Base-by-base conservation (phyloP, 23 red algal species). In the Gracilaria gracilis region DNA sequence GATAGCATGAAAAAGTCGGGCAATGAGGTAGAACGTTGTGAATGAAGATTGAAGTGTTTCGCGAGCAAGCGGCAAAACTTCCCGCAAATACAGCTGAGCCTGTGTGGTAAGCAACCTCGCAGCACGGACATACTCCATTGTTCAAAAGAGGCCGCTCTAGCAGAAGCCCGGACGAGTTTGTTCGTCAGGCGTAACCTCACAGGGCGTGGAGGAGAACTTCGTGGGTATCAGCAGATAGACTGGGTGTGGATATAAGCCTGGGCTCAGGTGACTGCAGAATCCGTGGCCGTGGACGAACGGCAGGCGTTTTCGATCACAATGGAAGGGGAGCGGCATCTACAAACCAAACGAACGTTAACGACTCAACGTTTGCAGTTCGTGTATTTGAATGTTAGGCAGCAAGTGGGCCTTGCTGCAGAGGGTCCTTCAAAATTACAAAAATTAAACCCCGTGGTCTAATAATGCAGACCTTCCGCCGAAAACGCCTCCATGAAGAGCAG, bases 61-160 rank as follows among this genome's bases (percentile, higher is more conserved):
- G 71, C 53, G 71, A 36, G 59, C 67, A 40, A 89, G 71, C 31
- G 85, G 85, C 31, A 80, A 17, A 23, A 89, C 21, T 14, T 89
- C 71, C 42, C 23, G 39, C 34, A 80, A 34, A 72, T 89, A 89
- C 23, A 47, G 23, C 20, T 55, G 39, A 37, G 73, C 25, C 53
- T 77, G 29, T 36, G n/a, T 67, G 42, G 67, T 53, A 9, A 89
- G 29, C 15, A 89, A 70, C 33, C 53, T 40, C 16, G 29, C 67
- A 21, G 85, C 85, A 21, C 51, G 69, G 8, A 77, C 38, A 50
- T 89, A 89, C 29, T 89, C 85, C 85, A 89, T 89, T 32, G 36
- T 54, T 75, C 7, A 31, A 8, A 2, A 2, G 19, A 19, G 1
- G 1, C 51, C 19, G 42, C 42, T 55, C 17, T 6, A 20, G 19